phyloP scores from a whole-genome alignment of 2,329 filamentous ascomycete species.

The Samsoniella hepiali region DNA sequence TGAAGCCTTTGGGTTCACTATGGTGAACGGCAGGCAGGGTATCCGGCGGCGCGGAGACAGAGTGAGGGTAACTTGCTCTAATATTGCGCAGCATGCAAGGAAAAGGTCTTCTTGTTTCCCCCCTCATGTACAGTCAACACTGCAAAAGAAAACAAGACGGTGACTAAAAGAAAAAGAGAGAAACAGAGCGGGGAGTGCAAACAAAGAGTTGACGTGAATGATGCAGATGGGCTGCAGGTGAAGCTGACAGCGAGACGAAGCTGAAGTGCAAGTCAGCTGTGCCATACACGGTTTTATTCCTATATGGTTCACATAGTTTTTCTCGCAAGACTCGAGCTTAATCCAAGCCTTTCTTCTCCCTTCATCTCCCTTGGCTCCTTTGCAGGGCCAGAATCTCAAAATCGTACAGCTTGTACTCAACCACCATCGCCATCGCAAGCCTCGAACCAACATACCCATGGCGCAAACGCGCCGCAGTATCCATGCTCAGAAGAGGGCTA shows the following conservation, averaged over 20 bases:
- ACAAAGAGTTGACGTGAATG: neutral
- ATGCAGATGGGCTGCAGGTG: neutral
- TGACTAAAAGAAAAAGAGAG: neutral
- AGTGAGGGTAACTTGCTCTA: no score
- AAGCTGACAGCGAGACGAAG: neutral
- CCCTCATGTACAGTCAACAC: no score
- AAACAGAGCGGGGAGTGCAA: neutral
- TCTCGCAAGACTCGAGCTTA: neutral
- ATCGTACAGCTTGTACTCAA: no score
- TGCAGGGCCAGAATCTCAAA: no score
- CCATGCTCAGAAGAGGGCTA: neutral
- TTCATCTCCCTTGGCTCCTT: no score
- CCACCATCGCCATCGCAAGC: neutral
- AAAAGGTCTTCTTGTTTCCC: no score
- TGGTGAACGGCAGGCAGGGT: no score
- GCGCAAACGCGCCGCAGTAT: neutral
- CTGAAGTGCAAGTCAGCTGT: neutral
- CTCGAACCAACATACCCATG: neutral
- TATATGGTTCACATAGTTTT: neutral
- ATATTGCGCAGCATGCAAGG: no score
- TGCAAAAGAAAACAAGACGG: no score
- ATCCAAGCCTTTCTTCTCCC: no score
- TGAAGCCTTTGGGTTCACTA: no score
- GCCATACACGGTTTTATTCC: neutral
- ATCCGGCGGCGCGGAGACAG: no score